These are phyloP conservation scores for Pseudogymnoascus sp. DNA, from an alignment of 2,329 filamentous ascomycete species.

Conservation along the genomic window DNA sequence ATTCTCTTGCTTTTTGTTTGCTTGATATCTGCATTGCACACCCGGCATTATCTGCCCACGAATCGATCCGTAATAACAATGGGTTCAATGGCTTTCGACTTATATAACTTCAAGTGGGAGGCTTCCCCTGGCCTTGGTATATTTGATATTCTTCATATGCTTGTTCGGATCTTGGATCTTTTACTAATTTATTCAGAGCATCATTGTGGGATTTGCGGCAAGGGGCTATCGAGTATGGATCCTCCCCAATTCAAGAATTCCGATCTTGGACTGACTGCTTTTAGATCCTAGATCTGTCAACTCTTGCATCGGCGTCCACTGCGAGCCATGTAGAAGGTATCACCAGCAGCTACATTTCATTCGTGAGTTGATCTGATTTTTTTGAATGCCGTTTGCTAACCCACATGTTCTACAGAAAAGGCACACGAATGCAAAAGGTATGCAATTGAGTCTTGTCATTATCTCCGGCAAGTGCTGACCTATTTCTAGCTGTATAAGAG, in stretches of 20 bases:
- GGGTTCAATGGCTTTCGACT: slow-evolving; percentile 17
- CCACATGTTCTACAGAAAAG: slow-evolving; percentile 19
- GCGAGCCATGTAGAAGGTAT: slow-evolving; percentile 29
- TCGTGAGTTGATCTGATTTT: slow-evolving; percentile 18
- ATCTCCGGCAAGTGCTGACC: slow-evolving; percentile 10
- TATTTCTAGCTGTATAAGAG: slow-evolving; percentile 23
- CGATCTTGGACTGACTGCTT: slow-evolving; percentile 9
- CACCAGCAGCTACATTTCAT: slow-evolving; percentile 30
- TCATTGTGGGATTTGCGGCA: slow-evolving; percentile 23
- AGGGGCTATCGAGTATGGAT: slow-evolving; percentile 20
- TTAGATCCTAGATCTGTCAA: slow-evolving; percentile 26
- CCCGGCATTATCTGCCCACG: background rate
- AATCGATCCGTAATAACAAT: background rate
- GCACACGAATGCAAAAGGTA: slow-evolving; percentile 27
- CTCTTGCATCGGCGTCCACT: slow-evolving; percentile 28
- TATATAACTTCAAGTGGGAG: slow-evolving; percentile 24
- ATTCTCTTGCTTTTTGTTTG: background rate
- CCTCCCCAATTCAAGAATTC: background rate
- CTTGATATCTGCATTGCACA: background rate
- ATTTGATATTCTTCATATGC: background rate
- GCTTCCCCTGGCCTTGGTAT: slow-evolving; percentile 27
- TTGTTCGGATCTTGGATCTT: background rate
- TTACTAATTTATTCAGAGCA: slow-evolving; percentile 24
- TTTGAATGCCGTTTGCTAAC: background rate
- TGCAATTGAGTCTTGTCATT: background rate